phyloP scores from a whole-genome alignment of 2,329 filamentous ascomycete genomes.

The Colletotrichum australisinense region DNA sequence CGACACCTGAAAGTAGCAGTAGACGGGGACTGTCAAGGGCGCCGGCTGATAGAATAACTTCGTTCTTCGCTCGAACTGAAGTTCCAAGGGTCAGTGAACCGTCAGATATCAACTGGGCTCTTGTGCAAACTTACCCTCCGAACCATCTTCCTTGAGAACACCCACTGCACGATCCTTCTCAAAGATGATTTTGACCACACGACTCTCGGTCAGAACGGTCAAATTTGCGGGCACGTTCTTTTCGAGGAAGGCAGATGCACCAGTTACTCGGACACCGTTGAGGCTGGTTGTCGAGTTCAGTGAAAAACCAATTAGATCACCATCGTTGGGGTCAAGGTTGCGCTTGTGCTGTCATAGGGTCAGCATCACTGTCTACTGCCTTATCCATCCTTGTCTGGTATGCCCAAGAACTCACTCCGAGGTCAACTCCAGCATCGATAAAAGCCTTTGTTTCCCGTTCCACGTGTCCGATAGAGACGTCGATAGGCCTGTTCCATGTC shows the following conservation, averaged over 20 bases:
- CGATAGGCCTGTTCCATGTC: not conserved
- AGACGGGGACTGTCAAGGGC: slow-evolving; percentile 71
- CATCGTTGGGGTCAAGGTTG: slow-evolving; percentile 20
- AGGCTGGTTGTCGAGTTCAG: slow-evolving; percentile 9
- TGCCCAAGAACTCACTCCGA: not conserved
- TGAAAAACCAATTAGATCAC: slow-evolving; percentile 18
- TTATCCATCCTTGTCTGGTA: not conserved
- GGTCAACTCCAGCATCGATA: slow-evolving; percentile 18
- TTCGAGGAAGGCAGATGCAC: slow-evolving; percentile 22
- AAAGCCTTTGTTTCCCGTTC: slow-evolving; percentile 22
- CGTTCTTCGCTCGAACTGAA: slow-evolving; percentile 60
- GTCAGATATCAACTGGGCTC: accelerated
- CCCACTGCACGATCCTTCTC: slow-evolving; percentile 75
- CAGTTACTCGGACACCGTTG: slow-evolving; percentile 10
- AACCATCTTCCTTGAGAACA: slow-evolving; percentile 9
- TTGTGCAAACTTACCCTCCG: not conserved
- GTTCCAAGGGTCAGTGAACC: not conserved
- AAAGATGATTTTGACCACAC: slow-evolving; percentile 85
- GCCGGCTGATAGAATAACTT: slow-evolving; percentile 75
- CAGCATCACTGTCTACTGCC: not conserved
- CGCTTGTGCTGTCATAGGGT: not conserved
- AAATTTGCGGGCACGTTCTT: slow-evolving; percentile 67
- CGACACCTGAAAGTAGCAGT: slow-evolving; percentile 36
- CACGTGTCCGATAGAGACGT: slow-evolving; percentile 19
- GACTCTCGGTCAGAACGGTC: slow-evolving; percentile 86